Evolutionary conservation across 345 rosid species (phyloP).

Genomic region (Gynandropsis gynandra): DNA sequence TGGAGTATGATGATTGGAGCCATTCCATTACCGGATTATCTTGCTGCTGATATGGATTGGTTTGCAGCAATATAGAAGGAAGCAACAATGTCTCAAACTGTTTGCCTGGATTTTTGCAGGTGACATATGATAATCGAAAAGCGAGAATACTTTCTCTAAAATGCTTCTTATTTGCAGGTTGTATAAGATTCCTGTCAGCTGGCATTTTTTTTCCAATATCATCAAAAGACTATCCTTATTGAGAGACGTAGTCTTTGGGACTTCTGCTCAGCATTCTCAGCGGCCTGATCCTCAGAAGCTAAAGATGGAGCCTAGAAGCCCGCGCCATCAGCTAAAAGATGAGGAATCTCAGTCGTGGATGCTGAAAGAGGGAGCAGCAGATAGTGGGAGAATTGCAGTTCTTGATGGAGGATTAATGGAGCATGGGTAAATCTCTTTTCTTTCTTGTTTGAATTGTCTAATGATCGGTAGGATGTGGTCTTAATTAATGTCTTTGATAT

Average conservation of each 20-base stretch:
- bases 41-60: slow-evolving; percentile 57
- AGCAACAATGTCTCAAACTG: slow-evolving; percentile 51
- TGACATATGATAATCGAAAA: slow-evolving; percentile 28
- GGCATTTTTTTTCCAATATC: slow-evolving; percentile 28
- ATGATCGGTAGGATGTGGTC: neutral
- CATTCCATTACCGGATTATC: slow-evolving; percentile 44
- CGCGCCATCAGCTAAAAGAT: slow-evolving; percentile 18
- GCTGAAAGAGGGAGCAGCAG: slow-evolving; percentile 16
- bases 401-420: slow-evolving; percentile 50
- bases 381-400: slow-evolving; percentile 21
- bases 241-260: slow-evolving; percentile 30
- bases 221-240: slow-evolving; percentile 24
- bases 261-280: slow-evolving; percentile 23
- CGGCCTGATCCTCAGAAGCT: slow-evolving; percentile 7
- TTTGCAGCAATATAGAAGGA: slow-evolving; percentile 60
- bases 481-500: slow-evolving; percentile 1
- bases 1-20: slow-evolving; percentile 67
- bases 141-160: slow-evolving; percentile 36
- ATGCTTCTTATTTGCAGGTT: slow-evolving; percentile 55
- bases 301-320: slow-evolving; percentile 12
- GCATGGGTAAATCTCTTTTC: slow-evolving; percentile 45
- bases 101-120: slow-evolving; percentile 53
- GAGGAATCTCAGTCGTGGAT: slow-evolving; percentile 17
- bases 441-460: neutral
- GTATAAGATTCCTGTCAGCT: slow-evolving; percentile 30